Evolutionary conservation across 2,329 filamentous ascomycete species (phyloP).

Genomic region (Pestalotiopsis sp.): DNA sequence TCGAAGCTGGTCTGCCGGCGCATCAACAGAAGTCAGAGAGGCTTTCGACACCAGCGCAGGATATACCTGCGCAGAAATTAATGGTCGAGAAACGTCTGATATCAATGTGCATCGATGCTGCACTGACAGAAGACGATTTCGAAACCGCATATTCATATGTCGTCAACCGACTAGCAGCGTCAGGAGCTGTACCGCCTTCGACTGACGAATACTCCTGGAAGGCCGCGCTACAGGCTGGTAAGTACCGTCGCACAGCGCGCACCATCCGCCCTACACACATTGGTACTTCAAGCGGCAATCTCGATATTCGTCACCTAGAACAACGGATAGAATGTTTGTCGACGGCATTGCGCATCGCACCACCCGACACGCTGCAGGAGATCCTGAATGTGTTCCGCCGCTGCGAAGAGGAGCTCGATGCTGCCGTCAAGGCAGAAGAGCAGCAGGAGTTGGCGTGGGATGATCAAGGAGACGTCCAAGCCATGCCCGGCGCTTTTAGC

Average conservation of each 20-base stretch:
- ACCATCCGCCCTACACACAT: constrained; percentile 60
- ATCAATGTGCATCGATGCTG: constrained; percentile 78
- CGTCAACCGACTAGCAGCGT: constrained; percentile 62
- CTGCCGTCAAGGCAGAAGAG: constrained; percentile 64
- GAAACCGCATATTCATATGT: constrained; percentile 87
- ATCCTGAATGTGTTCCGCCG: constrained; percentile 74
- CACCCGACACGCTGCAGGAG: constrained; percentile 67
- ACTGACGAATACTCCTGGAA: constrained; percentile 74
- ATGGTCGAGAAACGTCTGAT: constrained; percentile 66
- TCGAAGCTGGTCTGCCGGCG: constrained; percentile 55
- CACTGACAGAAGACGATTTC: constrained; percentile 75
- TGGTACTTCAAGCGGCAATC: constrained; percentile 58
- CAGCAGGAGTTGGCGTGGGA: constrained; percentile 72
- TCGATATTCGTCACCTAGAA: constrained; percentile 70
- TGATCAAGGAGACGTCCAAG: constrained; percentile 58
- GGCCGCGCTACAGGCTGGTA: constrained; percentile 75
- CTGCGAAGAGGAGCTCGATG: constrained; percentile 76
- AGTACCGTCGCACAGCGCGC: constrained; percentile 60
- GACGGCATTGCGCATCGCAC: constrained; percentile 73
- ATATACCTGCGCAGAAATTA: constrained; percentile 30
- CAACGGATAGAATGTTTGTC: constrained; percentile 80
- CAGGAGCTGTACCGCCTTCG: constrained; percentile 21
- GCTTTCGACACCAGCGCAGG: constrained; percentile 24
- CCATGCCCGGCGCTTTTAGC: constrained; percentile 57
- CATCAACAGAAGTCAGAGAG: constrained; percentile 26